Evolutionary conservation across 108 stramenopile genomes (phyloP).

Genomic region (Ochromonas danica): DNA sequence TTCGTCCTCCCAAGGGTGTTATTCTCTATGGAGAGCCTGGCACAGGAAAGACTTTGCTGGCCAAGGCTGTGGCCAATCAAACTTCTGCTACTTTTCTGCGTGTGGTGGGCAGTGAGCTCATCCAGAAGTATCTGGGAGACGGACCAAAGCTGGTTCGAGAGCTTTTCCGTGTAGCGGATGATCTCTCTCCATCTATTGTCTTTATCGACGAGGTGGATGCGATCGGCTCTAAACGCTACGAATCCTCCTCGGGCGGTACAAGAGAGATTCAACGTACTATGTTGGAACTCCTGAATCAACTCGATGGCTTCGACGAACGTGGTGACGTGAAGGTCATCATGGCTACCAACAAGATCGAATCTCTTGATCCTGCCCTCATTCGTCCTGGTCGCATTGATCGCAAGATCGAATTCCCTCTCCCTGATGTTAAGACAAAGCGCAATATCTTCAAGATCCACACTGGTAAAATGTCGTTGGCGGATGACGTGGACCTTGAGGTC

Average conservation of each 20-base stretch:
- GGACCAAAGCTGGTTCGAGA: conserved; percentile 99
- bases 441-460: conserved; percentile 99
- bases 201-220: conserved; percentile 99
- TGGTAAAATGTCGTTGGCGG: conserved; percentile 79
- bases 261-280: conserved; percentile 98
- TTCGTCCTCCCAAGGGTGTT: conserved; percentile 95
- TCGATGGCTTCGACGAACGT: conserved; percentile 97
- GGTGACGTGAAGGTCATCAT: conserved; percentile 99
- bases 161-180: conserved; percentile 93
- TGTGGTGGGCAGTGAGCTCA: conserved; percentile 93
- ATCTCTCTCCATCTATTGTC: conserved; percentile 88
- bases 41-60: conserved; percentile 95
- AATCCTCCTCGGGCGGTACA: conserved; percentile 86
- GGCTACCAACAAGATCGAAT: conserved; percentile 98
- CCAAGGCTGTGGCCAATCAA: conserved; percentile 98
- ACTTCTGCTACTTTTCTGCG: conserved; percentile 95
- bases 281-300: conserved; percentile 97
- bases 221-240: conserved; percentile 95
- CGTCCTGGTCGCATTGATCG: conserved; percentile 98
- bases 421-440: conserved; percentile 93
- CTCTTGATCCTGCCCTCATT: conserved; percentile 95
- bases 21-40: conserved; percentile 97
- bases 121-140: conserved; percentile 99
- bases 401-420: conserved; percentile 98
- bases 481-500: conserved; percentile 94